Conservation (phyloP, 2,329 filamentous ascomycete genomes). For the Thermoascus crustaceus region DNA sequence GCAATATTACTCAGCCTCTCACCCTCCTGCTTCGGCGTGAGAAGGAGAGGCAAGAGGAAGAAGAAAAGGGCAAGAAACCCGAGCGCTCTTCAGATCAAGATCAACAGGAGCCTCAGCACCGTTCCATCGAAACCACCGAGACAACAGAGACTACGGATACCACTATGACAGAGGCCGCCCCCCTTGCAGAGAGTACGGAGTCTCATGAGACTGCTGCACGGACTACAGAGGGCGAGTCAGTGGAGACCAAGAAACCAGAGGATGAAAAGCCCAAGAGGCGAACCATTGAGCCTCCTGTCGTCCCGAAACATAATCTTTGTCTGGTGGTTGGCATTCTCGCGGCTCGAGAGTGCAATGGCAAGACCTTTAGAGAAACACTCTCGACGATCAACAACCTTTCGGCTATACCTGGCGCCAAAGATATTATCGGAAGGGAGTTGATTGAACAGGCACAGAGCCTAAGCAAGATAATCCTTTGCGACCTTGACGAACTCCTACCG, state of each 20-base stretch:
- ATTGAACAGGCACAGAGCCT: constrained; percentile 77
- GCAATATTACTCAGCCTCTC: constrained; percentile 79
- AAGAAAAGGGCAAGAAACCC: constrained; percentile 32
- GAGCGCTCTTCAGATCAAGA: constrained; percentile 22
- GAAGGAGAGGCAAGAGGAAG: constrained; percentile 56
- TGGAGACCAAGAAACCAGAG: constrained; percentile 35
- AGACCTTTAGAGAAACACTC: constrained; percentile 95
- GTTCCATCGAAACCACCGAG: constrained; percentile 17
- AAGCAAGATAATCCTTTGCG: constrained; percentile 73
- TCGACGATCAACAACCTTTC: constrained; percentile 99
- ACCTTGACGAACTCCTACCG: constrained; percentile 74
- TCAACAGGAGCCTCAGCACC: constrained; percentile 20
- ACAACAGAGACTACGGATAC: constrained; percentile 25
- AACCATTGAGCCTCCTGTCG: constrained; percentile 67
- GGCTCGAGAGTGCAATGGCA: constrained; percentile 90
- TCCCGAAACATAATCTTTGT: constrained; percentile 81
- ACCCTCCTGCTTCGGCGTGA: constrained; percentile 74
- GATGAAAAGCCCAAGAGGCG: constrained; percentile 50
- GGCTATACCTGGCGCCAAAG: constrained; percentile 80
- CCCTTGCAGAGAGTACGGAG: constrained; percentile 22
- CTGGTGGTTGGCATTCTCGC: constrained; percentile 96
- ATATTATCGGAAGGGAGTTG: constrained; percentile 86
- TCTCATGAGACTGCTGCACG: too few species aligned
- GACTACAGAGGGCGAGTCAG: too few species aligned
- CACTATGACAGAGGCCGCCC: constrained; percentile 29